Evolutionary conservation across 805 yeast genomes (phyloP), one percentile per base, ranked within the genome.

Genomic region (Grigorovia yakushimaensis): DNA sequence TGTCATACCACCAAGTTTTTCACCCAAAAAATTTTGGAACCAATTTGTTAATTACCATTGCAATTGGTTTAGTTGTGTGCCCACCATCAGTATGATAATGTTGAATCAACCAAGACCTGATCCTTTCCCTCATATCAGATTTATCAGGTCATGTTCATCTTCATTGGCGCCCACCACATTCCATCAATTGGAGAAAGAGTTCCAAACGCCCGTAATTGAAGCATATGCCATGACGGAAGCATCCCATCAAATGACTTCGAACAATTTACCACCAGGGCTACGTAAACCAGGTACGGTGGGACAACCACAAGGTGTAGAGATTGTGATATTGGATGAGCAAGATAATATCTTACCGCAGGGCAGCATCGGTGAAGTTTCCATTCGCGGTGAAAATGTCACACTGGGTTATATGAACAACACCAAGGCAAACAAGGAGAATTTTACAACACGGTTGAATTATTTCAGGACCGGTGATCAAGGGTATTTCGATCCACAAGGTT

Each of bases 381-480:
- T 83, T 47, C 71, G 73, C 49, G 93, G 91, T 19, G 70, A 72
- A 10, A 80, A 83, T 54, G 84, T 84, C 44, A 83, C 89, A 7
- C 67, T 73, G 9, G 89, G 89, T 1, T 84, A 84, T 62, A 73
- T 82, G 47, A 80, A 82, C 65, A 84, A 84, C 59, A 74, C 73
- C 33, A 79, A 80, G 63, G 91, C 89, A 38, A 84, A 84, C 52
- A 68, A 67, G 37, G 87, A 80, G 53, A 72, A 82, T 33, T 82
- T 80, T 65, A 79, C 88, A 11, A 53, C 65, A 45, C 69, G 72
- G 21, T 56, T 63, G 40, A 79, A 79, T 33, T 82, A 72, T 62
- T 84, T 84, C 76, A 74, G 86, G 52, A 84, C 93, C 5, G 93
- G 93, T 43, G 93, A 84, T 59, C 84, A 83, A 60, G 89, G 88